A percentile compares a stretch with the other conserved stretches of the same genome.
Evolutionary conservation across 805 yeast genomes (phyloP).

Genomic region (Schwanniomyces pseudopolymorphus): DNA sequence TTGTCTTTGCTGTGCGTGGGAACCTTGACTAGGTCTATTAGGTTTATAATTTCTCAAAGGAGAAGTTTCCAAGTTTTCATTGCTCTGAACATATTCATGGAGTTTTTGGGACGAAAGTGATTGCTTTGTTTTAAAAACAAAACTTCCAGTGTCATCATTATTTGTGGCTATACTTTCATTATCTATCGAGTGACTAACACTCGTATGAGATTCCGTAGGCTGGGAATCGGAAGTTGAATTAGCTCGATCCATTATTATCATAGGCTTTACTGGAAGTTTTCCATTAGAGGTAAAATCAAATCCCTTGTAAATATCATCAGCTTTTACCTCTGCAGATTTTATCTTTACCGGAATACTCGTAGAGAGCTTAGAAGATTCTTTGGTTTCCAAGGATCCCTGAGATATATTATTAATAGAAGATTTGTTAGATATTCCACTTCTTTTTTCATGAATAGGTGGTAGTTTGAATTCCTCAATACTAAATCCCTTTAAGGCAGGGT

Average conservation of each 20-base stretch:
- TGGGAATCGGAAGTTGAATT: not conserved
- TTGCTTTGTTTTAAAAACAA: constrained; percentile 10
- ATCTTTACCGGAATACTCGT: too few relatives aligned
- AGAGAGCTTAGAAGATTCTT: not conserved
- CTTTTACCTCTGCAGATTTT: not conserved
- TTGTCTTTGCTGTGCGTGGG: constrained; percentile 10
- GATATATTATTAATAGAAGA: not conserved
- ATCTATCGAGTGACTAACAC: not conserved
- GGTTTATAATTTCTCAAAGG: constrained; percentile 20
- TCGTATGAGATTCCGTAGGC: not conserved
- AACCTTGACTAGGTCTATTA: constrained; percentile 2
- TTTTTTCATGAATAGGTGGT: constrained; percentile 21
- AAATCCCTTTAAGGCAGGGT: constrained; percentile 36
- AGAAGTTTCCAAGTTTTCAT: constrained; percentile 16
- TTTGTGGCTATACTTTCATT: constrained; percentile 5
- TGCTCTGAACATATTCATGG: constrained; percentile 22
- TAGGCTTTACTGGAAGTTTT: constrained; percentile 40
- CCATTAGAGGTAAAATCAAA: constrained; percentile 45
- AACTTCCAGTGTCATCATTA: constrained; percentile 14
- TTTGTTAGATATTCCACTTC: not conserved
- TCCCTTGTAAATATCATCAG: constrained; percentile 25
- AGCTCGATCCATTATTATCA: constrained; percentile 35
- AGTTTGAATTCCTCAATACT: constrained; percentile 34
- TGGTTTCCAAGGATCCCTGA: not conserved
- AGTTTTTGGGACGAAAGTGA: constrained; percentile 12